These are phyloP conservation scores for Murraya koenigii DNA, from an alignment of 345 rosid species.

Conservation along the genomic window DNA sequence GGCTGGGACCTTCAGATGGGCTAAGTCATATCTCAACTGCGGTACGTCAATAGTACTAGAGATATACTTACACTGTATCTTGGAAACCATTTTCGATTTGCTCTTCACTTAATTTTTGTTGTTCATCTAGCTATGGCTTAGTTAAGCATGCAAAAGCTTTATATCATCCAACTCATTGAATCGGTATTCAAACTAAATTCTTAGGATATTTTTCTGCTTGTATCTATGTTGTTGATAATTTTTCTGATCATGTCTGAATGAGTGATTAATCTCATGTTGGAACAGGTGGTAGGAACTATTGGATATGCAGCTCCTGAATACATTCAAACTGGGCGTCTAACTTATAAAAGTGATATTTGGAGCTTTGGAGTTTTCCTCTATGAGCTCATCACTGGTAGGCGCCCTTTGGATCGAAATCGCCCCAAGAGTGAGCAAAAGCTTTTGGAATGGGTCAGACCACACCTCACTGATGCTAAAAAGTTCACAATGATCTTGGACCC, in stretches of 20 bases:
- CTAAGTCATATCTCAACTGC: constrained; percentile 89
- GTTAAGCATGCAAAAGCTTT: not conserved
- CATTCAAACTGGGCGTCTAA: constrained; percentile 80
- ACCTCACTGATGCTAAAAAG: constrained; percentile 63
- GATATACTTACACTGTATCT: not conserved
- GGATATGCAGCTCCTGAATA: constrained; percentile 98
- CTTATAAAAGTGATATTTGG: constrained; percentile 85
- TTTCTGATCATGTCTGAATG: not conserved
- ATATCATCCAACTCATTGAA: not conserved
- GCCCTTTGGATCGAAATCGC: constrained; percentile 74
- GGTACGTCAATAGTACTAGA: constrained; percentile 34
- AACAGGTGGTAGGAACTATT: constrained; percentile 86
- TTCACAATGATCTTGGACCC: constrained; percentile 80
- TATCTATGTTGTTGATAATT: not conserved
- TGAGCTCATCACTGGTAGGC: constrained; percentile 90
- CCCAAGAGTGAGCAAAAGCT: constrained; percentile 87
- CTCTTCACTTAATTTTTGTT: not conserved
- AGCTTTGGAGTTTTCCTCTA: constrained; percentile 86
- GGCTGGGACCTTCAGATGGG: constrained; percentile 91
- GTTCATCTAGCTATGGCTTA: not conserved
- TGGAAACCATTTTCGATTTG: not conserved
- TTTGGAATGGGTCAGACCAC: constrained; percentile 88
- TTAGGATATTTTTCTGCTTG: not conserved
- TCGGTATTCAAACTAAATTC: not conserved
- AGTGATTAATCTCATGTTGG: constrained; percentile 3